Evolutionary conservation across 805 yeast species (phyloP).

Genomic region (Lachancea waltii): DNA sequence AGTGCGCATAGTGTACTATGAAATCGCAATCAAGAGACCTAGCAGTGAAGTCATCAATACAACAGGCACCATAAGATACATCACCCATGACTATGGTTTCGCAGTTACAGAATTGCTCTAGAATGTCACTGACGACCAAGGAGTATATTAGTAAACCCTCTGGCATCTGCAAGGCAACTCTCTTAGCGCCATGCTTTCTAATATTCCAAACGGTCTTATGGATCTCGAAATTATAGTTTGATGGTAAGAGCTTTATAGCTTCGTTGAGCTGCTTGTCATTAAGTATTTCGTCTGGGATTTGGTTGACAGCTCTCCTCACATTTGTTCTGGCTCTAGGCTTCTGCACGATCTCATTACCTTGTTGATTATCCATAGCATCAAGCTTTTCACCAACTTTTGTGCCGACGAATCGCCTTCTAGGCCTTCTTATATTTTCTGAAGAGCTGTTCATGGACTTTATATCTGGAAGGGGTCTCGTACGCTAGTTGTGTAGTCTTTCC

Average conservation of each 20-base stretch:
- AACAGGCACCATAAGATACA: constrained; percentile 97
- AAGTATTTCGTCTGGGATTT: constrained; percentile 80
- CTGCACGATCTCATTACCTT: constrained; percentile 22
- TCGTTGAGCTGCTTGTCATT: constrained; percentile 76
- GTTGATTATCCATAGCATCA: constrained; percentile 22
- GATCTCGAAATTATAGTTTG: constrained; percentile 91
- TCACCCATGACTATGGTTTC: constrained; percentile 97
- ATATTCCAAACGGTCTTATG: constrained; percentile 96
- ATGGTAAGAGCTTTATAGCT: constrained; percentile 75
- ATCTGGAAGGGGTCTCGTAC: too few relatives aligned
- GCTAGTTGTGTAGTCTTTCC: neutral
- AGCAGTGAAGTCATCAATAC: constrained; percentile 95
- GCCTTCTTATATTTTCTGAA: constrained; percentile 15
- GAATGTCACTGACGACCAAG: constrained; percentile 80
- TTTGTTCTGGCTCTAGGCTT: constrained; percentile 28
- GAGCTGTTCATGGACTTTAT: neutral
- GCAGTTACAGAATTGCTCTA: constrained; percentile 83
- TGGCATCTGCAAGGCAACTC: constrained; percentile 96
- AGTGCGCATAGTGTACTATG: constrained; percentile 94
- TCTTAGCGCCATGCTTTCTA: constrained; percentile 59
- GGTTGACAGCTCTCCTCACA: constrained; percentile 65
- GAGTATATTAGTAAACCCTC: constrained; percentile 90
- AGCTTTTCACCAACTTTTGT: constrained; percentile 29
- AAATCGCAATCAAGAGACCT: constrained; percentile 88
- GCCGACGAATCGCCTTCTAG: constrained; percentile 60